Evolutionary conservation across 1,284 basidiomycete genomes (phyloP).

Genomic region (Laetiporus sulphureus): DNA sequence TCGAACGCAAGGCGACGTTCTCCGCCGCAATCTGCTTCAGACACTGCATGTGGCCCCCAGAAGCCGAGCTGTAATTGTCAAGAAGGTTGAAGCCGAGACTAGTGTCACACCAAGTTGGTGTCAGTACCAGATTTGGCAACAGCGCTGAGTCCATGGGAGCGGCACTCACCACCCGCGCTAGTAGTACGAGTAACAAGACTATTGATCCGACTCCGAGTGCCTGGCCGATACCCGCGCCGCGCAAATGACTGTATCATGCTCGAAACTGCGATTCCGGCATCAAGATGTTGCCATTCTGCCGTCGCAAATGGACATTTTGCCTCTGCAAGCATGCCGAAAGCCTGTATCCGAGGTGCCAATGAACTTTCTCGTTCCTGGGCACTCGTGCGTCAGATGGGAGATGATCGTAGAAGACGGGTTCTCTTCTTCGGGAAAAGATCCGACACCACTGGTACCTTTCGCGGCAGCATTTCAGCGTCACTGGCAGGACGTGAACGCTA

Average conservation of each 20-base stretch:
- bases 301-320: conserved; percentile 40
- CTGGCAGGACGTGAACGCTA: conserved; percentile 53
- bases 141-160: conserved; percentile 40
- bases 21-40: too few relatives aligned
- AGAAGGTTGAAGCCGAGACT: conserved; percentile 60
- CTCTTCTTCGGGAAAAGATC: conserved; percentile 67
- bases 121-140: conserved; percentile 79
- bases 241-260: conserved; percentile 63
- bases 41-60: conserved; percentile 49
- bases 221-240: conserved; percentile 62
- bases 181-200: conserved; percentile 4
- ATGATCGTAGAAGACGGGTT: conserved; percentile 76
- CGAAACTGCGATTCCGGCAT: conserved; percentile 72
- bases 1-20: too few relatives aligned
- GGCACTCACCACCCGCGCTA: too few relatives aligned
- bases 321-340: conserved; percentile 77
- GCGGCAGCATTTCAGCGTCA: conserved; percentile 80
- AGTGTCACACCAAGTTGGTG: conserved; percentile 80
- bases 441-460: conserved; percentile 82
- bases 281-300: conserved; percentile 69
- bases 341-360: conserved; percentile 90
- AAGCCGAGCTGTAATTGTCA: conserved; percentile 54
- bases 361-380: conserved; percentile 82
- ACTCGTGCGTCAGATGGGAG: conserved; percentile 80
- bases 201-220: conserved; percentile 8